Evolutionary conservation across 169 alveolate genomes (phyloP).

Genomic region (Eimeria praecox): DNA sequence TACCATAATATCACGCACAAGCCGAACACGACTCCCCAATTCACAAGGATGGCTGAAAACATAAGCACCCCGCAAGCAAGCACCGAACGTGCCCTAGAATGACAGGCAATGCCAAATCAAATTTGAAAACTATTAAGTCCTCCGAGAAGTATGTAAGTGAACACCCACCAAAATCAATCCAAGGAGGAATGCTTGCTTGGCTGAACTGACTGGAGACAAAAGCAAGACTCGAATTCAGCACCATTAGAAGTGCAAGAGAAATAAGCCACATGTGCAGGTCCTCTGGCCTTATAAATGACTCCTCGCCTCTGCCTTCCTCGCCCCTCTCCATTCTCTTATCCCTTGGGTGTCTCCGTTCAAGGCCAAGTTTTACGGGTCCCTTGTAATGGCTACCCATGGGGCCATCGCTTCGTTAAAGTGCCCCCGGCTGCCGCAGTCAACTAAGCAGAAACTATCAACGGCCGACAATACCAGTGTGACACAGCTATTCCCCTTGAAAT

Average conservation of each 20-base stretch:
- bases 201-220: neutral
- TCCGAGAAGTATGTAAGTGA: too few relatives aligned
- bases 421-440: neutral
- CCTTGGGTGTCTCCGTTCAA: neutral
- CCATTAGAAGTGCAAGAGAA: slow-evolving; percentile 23
- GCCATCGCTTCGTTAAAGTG: neutral
- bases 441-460: neutral
- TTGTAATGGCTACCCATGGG: neutral
- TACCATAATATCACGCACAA: slow-evolving; percentile 19
- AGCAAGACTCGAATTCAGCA: slow-evolving; percentile 1
- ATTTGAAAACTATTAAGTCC: neutral
- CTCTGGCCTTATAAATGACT: neutral
- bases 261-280: slow-evolving; percentile 68
- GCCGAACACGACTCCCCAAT: slow-evolving; percentile 33
- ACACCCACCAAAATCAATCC: slow-evolving; percentile 53
- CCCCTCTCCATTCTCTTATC: neutral
- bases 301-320: neutral
- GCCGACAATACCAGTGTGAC: neutral
- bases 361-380: neutral
- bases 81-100: neutral
- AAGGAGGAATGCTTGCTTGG: neutral
- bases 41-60: slow-evolving; percentile 19
- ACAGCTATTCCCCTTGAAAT: neutral
- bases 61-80: neutral
- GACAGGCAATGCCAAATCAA: too few relatives aligned